Base-by-base conservation (phyloP, 2,329 filamentous ascomycete species). In the Phaeosphaeriaceae sp. region DNA sequence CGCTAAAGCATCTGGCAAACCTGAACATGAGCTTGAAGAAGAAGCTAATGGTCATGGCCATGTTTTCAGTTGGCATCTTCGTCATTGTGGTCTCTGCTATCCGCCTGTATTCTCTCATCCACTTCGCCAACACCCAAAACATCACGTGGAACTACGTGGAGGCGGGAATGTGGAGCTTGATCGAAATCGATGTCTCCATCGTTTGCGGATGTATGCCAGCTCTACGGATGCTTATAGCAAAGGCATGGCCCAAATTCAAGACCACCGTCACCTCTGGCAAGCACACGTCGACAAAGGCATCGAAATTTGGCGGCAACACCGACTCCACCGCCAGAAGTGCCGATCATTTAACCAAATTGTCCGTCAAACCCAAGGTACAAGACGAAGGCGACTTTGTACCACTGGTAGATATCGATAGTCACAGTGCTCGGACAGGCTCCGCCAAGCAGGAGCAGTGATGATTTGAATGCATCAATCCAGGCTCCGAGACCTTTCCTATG, bases 191-290 rank as follows among this genome's bases (percentile, higher is more conserved):
- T 22, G 58, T 71, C 3, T 60, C 56, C 0, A 66, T 79, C 30
- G 66, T 80, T 55, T 81, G 79, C 59, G 78, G 73, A n/a, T 80
- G 79, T 64, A 79, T 81, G 74, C 78, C 79, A 8, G 71, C 71
- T 21, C 58, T 64, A 15, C 65, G 68, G 1, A 47, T 64, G 15
- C 35, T 70, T 10, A 49, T 73, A 11, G 52, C 53, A 30, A 62
- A 56, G 21, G 7, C 51, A n/a, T 66, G 58, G 58, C 66, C 64
- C 0, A 69, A 57, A 55, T 55, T 69, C 22, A 57, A 51, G 44
- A 52, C 53, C 24, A 67, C 64, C 42, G 32, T 67, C 53, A 24
- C 44, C 6, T 56, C 65, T 5, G 57, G 60, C 35, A 63, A 35
- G 24, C 47, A 49, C n/a, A 44, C 32, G 10, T 57, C 63, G 2